Base-by-base conservation (phyloP, 108 stramenopile species). In the Conticribra weissflogii region DNA sequence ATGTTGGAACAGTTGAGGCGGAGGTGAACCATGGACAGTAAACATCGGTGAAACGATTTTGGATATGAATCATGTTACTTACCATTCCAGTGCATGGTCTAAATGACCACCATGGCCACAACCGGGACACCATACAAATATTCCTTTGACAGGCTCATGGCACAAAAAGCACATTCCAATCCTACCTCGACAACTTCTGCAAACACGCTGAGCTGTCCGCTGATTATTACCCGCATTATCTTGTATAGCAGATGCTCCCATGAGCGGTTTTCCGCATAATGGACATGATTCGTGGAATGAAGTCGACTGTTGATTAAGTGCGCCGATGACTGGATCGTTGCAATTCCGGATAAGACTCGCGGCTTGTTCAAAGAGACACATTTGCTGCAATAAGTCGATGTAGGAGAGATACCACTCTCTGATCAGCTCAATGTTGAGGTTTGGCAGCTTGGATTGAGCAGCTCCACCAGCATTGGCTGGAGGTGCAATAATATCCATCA, bases 41-140 rank as follows among this genome's bases (percentile, higher is more conserved):
- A 32, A 32, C 31, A 15, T 58, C 18, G 18, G 30, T 17, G 8
- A 4, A 58, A 12, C 1, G 34, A 29, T 23, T 33, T 16, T 30
- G 12, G 8, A 29, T 12, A 44, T 16, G 22, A 25, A 3, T 16
- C 1, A 41, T 5, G 8, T 3, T 0, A 15, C 15, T 5, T 23
- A 60, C 12, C 14, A 19, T 0, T 16, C 31, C 48, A 29, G n/a
- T 25, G 2, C 48, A 30, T 2, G 24, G 45, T 48, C 19, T 47
- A 44, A 51, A 33, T 52, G 50, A 2, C 64, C 64, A 32, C 64
- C 64, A 34, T 83, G 76, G 51, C 90, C 93, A 50, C 93, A 94
- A 49, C 93, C 93, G n/a, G 90, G 93, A 46, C 93, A 94, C 90
- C 88, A 94, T 18, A 94, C 88, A 82, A 83, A 91, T 19, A 94